Percentiles rank a stretch among this genome's conserved stretches.
Conservation (phyloP, 208 protist genomes). For the Acanthamoeba lugdunensis region DNA sequence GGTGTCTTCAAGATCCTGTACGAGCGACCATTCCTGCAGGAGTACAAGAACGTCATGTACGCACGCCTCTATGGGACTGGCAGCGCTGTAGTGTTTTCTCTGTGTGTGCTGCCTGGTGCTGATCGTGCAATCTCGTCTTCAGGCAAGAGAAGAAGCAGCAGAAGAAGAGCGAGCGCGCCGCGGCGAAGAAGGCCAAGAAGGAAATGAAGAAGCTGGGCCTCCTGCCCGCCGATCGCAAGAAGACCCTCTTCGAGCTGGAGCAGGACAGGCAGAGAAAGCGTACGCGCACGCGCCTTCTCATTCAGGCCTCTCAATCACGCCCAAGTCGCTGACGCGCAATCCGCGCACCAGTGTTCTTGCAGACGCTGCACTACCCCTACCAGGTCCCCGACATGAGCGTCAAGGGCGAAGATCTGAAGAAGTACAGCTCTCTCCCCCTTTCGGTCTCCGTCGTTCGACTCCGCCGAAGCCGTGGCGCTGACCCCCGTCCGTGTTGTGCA, state of each 20-base stretch:
- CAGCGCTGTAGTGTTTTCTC: not conserved
- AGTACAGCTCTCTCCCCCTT: not conserved
- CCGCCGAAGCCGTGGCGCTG: not conserved
- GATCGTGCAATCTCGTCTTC: not conserved
- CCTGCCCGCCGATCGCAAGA: not conserved
- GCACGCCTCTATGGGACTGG: not conserved
- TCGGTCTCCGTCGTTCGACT: not conserved
- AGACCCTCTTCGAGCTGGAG: slow-evolving; percentile 41
- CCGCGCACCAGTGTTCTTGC: slow-evolving; percentile 9
- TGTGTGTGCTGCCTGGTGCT: too few species aligned
- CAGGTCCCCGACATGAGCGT: not conserved
- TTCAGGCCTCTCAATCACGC: not conserved
- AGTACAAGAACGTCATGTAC: not conserved
- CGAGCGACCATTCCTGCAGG: slow-evolving; percentile 54
- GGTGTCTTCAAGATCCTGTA: slow-evolving; percentile 61
- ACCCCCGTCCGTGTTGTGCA: not conserved
- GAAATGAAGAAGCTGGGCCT: slow-evolving; percentile 63
- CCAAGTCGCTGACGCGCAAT: too few species aligned
- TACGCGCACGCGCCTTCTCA: not conserved
- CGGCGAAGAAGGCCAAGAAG: not conserved
- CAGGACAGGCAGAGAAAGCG: slow-evolving; percentile 58
- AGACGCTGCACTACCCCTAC: slow-evolving; percentile 53
- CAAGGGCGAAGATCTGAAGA: slow-evolving; percentile 64
- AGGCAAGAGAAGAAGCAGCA: not conserved
- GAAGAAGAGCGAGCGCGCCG: not conserved